These are phyloP conservation scores for Hyaloscypha variabilis DNA, from an alignment of 495 filamentous ascomycete species.

Conservation along the genomic window DNA sequence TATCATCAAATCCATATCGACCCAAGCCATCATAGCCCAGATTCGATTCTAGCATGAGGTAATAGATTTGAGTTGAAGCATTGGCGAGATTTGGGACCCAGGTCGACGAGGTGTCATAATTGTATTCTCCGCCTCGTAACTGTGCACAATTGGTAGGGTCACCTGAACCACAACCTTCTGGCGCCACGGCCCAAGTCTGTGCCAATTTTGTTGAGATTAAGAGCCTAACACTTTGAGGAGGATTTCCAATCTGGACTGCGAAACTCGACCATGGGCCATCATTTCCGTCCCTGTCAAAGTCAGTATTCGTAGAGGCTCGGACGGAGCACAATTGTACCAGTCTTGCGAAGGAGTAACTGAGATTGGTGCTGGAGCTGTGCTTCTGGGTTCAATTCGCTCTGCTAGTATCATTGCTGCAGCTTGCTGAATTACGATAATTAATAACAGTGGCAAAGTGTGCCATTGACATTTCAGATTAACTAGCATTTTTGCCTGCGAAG, in stretches of 20 bases:
- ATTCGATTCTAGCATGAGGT: slow-evolving; percentile 38
- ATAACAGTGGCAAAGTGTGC: no score
- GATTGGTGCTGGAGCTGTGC: slow-evolving; percentile 9
- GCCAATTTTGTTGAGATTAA: slow-evolving; percentile 36
- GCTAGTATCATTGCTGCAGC: no score
- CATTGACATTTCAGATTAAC: no score
- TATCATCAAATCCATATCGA: slow-evolving; percentile 52
- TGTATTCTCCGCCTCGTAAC: slow-evolving; percentile 38
- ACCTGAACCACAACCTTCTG: slow-evolving; percentile 39
- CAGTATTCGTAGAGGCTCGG: background rate
- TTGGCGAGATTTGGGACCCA: slow-evolving; percentile 28
- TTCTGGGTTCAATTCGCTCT: slow-evolving; percentile 4
- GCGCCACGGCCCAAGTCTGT: slow-evolving; percentile 37
- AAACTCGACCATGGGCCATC: slow-evolving; percentile 46
- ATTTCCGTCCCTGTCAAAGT: slow-evolving; percentile 38
- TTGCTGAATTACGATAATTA: no score
- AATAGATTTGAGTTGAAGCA: slow-evolving; percentile 23
- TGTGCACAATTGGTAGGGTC: slow-evolving; percentile 33
- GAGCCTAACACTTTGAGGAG: slow-evolving; percentile 36
- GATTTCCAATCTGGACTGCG: slow-evolving; percentile 38
- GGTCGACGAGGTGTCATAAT: slow-evolving; percentile 20
- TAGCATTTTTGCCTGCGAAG: no score
- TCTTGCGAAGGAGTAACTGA: slow-evolving; percentile 23
- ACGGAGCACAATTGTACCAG: slow-evolving; percentile 12
- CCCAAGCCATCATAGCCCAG: slow-evolving; percentile 45